Base-by-base conservation (phyloP, 2,329 filamentous ascomycete species). In the Elsinoe necatrix region DNA sequence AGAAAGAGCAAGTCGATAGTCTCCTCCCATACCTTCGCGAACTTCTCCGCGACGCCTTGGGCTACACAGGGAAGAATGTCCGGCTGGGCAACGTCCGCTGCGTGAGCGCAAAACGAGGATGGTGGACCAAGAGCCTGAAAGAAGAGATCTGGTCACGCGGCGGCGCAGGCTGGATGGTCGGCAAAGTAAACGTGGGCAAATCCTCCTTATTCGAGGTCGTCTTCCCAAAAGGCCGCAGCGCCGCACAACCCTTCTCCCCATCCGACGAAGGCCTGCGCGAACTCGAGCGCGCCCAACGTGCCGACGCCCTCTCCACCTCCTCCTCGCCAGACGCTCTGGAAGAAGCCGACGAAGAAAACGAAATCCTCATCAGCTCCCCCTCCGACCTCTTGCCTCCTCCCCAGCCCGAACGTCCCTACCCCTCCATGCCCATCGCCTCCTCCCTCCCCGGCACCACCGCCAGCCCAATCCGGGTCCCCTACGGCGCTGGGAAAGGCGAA, bases 181-280 rank as follows among this genome's bases (percentile, higher is more conserved):
- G 93, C n/a, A 97, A 95, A 71, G 89, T 90, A 61, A 98, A 98
- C 67, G 95, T 97, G 1, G 95, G 93, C 21, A 98, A 98, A 72
- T 97, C 92, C 64, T 86, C 86, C 66, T 79, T 98, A 1, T 95
- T 97, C 59, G 85, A 93, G 63, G 81, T 84, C 3, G 83, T 96
- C 6, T 95, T 91, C 65, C 92, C 95, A 3, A 85, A 92, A 87
- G 76, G 65, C 54, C 70, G 65, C 63, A 69, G 56, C 64, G 73
- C 20, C 31, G 29, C 48, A 25, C 29, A 35, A 23, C 31, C 48
- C 31, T 21, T 39, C 48, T 39, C 48, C 20, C 31, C 34, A 37
- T 21, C 31, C 7, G 48, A 52, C 7, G n/a, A 25, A 16, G 34
- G 48, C 14, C 31, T 52, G 7, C 18, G 16, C 29, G 34, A 18